A percentile compares a stretch with the other conserved stretches of the same genome.
Evolutionary conservation across 495 filamentous ascomycete genomes (phyloP).

Genomic region (Daldinia concentrica): DNA sequence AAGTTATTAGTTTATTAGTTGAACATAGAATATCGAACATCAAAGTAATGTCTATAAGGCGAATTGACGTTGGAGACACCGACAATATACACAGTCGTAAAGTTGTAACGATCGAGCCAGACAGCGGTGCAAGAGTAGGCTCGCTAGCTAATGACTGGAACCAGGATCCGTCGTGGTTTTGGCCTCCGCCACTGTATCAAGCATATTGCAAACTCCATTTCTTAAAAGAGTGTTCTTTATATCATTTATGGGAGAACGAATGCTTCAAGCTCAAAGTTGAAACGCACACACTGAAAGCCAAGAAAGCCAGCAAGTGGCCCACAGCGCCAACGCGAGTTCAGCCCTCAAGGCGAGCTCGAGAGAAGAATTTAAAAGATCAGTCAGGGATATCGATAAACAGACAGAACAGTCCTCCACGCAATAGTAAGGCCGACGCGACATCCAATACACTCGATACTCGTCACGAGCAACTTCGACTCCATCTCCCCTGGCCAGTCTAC

Average conservation of each 20-base stretch:
- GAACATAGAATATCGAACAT: neutral
- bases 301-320: slow-evolving; percentile 26
- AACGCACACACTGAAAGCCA: slow-evolving; percentile 1
- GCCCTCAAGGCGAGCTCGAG: slow-evolving; percentile 23
- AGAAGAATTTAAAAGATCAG: slow-evolving; percentile 22
- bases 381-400: neutral
- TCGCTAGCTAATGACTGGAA: neutral
- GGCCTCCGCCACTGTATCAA: slow-evolving; percentile 25
- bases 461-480: slow-evolving; percentile 19
- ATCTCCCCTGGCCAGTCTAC: slow-evolving; percentile 36
- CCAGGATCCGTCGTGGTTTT: slow-evolving; percentile 25
- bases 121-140: neutral
- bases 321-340: slow-evolving; percentile 32
- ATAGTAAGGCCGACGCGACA: neutral
- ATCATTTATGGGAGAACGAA: slow-evolving; percentile 24
- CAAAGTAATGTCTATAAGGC: neutral
- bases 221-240: slow-evolving; percentile 33
- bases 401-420: slow-evolving; percentile 10
- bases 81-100: slow-evolving; percentile 6
- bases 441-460: slow-evolving; percentile 2
- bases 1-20: neutral
- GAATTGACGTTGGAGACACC: neutral
- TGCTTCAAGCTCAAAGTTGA: neutral
- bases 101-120: slow-evolving; percentile 8
- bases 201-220: slow-evolving; percentile 36